phyloP scores from a whole-genome alignment of 495 filamentous ascomycete genomes.

The Penicillium subrubescens region DNA sequence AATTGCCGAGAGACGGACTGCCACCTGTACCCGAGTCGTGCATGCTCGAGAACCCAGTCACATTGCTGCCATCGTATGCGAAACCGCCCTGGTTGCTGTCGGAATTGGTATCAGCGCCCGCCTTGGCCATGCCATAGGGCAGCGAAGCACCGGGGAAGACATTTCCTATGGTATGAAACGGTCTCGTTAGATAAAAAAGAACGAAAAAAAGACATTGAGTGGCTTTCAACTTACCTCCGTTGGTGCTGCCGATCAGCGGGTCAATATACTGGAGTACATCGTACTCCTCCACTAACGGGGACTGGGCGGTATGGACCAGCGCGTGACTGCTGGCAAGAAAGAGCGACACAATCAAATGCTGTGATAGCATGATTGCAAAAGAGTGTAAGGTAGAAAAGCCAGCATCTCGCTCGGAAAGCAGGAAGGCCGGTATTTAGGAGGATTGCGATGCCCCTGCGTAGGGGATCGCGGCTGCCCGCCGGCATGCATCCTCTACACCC shows the following conservation, averaged over 20 bases:
- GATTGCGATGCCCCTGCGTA: slow-evolving; percentile 2
- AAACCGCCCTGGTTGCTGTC: slow-evolving; percentile 73
- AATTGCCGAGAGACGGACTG: slow-evolving; percentile 72
- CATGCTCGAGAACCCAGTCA: slow-evolving; percentile 74
- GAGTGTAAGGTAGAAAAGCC: neutral
- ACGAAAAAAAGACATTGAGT: neutral
- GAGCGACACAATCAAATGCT: slow-evolving; percentile 16
- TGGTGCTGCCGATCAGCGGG: slow-evolving; percentile 61
- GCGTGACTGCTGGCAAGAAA: slow-evolving; percentile 20
- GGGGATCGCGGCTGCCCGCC: slow-evolving; percentile 9
- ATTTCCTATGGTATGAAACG: slow-evolving; percentile 42
- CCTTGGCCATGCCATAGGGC: slow-evolving; percentile 78
- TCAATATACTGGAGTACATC: slow-evolving; percentile 54
- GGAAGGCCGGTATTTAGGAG: slow-evolving; percentile 19
- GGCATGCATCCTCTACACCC: slow-evolving; percentile 19
- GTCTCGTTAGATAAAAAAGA: neutral
- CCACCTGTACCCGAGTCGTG: slow-evolving; percentile 78
- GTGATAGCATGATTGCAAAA: slow-evolving; percentile 17
- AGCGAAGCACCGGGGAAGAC: slow-evolving; percentile 76
- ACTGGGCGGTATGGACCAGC: slow-evolving; percentile 17
- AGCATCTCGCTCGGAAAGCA: neutral
- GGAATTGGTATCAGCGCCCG: slow-evolving; percentile 71
- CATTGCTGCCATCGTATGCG: slow-evolving; percentile 62
- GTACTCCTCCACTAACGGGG: slow-evolving; percentile 29
- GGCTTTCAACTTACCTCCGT: slow-evolving; percentile 51